phyloP scores from a whole-genome alignment of 2,329 filamentous ascomycete species.

The Stachybotrys chlorohalonatus region DNA sequence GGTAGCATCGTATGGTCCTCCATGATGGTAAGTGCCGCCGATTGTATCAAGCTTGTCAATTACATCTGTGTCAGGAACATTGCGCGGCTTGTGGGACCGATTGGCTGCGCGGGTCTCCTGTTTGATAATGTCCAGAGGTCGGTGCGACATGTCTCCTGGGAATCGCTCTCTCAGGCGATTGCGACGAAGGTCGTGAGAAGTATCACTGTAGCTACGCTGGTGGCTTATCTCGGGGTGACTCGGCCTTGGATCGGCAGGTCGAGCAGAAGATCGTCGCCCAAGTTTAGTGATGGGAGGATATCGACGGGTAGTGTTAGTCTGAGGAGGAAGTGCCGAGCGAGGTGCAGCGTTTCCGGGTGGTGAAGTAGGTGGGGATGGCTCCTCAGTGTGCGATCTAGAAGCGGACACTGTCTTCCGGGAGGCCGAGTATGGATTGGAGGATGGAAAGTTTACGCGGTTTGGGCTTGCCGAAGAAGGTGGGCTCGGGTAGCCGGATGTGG shows the following conservation, averaged over 20 bases:
- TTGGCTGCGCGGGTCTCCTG: conserved; percentile 57
- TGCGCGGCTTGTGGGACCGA: conserved; percentile 58
- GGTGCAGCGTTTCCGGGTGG: conserved; percentile 4
- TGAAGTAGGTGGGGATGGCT: conserved; percentile 9
- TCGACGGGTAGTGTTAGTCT: conserved; percentile 9
- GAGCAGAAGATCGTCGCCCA: neutral
- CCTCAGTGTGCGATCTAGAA: conserved; percentile 7
- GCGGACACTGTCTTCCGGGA: conserved; percentile 1
- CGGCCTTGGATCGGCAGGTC: neutral
- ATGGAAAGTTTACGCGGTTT: conserved; percentile 34
- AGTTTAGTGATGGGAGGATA: conserved; percentile 13
- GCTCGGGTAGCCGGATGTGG: conserved; percentile 24
- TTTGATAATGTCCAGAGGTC: conserved; percentile 58
- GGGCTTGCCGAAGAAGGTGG: conserved; percentile 47
- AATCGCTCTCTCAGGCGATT: conserved; percentile 25
- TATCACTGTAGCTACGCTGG: conserved; percentile 5
- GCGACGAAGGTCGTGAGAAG: conserved; percentile 10
- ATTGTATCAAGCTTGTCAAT: conserved; percentile 75
- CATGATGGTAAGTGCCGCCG: conserved; percentile 70
- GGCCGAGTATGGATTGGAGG: conserved; percentile 31
- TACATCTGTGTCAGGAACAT: conserved; percentile 60
- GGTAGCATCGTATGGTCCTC: conserved; percentile 82
- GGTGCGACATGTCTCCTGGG: conserved; percentile 54
- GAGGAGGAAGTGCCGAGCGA: neutral
- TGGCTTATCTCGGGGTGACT: neutral